These are phyloP conservation scores for Fusarium sulawesiense DNA, from an alignment of 2,329 filamentous ascomycete species.

Conservation along the genomic window DNA sequence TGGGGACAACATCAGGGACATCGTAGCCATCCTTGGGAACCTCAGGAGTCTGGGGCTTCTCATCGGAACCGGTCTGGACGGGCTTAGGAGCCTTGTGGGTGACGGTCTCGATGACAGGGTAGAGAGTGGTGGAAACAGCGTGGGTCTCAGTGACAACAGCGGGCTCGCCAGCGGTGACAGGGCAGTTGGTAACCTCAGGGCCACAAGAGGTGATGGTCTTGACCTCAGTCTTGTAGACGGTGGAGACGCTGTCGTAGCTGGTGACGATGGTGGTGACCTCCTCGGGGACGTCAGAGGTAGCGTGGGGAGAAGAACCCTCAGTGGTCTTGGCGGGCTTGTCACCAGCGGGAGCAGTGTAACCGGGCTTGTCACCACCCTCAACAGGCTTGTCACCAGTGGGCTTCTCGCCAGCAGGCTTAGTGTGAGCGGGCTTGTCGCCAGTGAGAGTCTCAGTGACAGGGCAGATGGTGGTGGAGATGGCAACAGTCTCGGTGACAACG, in stretches of 20 bases:
- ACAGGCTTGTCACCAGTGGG: constrained; percentile 27
- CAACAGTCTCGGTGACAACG: constrained; percentile 64
- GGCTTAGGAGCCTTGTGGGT: constrained; percentile 34
- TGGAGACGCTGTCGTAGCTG: constrained; percentile 28
- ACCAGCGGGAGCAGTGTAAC: constrained; percentile 16
- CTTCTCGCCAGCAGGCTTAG: constrained; percentile 26
- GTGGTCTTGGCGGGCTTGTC: constrained; percentile 29
- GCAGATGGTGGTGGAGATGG: constrained; percentile 70
- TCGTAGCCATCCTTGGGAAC: constrained; percentile 47
- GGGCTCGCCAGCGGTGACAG: constrained; percentile 49
- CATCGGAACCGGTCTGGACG: constrained; percentile 37
- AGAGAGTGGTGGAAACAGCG: constrained; percentile 41
- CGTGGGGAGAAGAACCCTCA: constrained; percentile 33
- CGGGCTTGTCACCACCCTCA: constrained; percentile 22
- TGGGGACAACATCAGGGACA: constrained; percentile 77
- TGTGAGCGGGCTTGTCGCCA: constrained; percentile 23
- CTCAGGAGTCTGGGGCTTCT: constrained; percentile 48
- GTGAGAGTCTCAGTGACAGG: constrained; percentile 65
- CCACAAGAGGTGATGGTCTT: constrained; percentile 43
- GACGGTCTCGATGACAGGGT: constrained; percentile 43
- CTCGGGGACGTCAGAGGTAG: constrained; percentile 44
- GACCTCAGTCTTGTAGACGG: constrained; percentile 30
- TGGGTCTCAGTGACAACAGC: constrained; percentile 44
- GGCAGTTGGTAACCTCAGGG: constrained; percentile 59
- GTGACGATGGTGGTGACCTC: constrained; percentile 34